Base-by-base conservation (phyloP, 352 stramenopile genomes). In the Pythium insidiosum region DNA sequence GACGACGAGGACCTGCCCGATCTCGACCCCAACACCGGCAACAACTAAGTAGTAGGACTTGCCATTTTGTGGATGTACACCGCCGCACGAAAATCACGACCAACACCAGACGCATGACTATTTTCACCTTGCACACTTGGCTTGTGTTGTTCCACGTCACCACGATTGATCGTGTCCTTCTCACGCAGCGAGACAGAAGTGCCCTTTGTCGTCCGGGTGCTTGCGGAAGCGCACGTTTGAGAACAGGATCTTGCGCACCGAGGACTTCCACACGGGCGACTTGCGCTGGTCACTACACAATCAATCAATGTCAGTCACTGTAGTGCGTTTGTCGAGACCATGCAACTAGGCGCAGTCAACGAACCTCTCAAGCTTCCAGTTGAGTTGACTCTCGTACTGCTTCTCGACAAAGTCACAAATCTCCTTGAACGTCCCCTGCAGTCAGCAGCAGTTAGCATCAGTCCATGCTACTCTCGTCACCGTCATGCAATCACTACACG, bases 371-470 rank as follows among this genome's bases (percentile, higher is more conserved):
- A 95, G 62, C 54, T 95, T 95, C 83, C 83, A 95, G 63, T 95
- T 93, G 29, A 95, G 73, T 59, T 90, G 73, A 41, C 69, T 87
- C 43, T 88, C 72, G 60, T 92, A 95, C 43, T 92, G 44, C 12
- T 62, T 71, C 62, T 94, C 83, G 26, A 95, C 77, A 59, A 92
- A 91, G 47, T 92, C 73, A 25, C 81, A 95, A 52, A 95, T 95
- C 42, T 93, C 71, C 49, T 90, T 95, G 57, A 94, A 95, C 4
- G 83, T 78, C 26, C 77, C 78, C 75, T 87, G 42, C 1, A 43
- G 19, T 28, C 12, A 43, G 19, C 6, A 43, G 11, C 11, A 6
- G 15, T 15, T 33, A 33, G 28, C 16, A 28, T 24, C 9, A 43
- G 18, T 19, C 16, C 11, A 12, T n/a, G 60, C 21, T 46, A 86